phyloP scores from a whole-genome alignment of 345 rosid species.

The Eucalyptus tenuipes region DNA sequence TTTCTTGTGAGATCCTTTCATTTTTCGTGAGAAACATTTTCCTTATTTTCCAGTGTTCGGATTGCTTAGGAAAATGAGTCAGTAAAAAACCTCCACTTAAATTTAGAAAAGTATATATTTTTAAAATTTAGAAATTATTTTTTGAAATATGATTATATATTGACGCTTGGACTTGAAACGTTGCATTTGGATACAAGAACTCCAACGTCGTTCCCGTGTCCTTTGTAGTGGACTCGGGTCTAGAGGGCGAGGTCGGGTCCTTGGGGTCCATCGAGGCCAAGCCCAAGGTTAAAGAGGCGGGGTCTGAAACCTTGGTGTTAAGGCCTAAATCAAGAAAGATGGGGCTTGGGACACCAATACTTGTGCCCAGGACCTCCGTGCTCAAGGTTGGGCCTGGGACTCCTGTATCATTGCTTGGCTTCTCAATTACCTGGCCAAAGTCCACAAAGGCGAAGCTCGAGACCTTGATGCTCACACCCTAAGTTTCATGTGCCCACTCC shows the following conservation, averaged over 20 bases:
- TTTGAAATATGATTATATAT: too few relatives aligned
- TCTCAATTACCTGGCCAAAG: not conserved
- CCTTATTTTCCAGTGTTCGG: rapidly evolving
- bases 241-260: not conserved
- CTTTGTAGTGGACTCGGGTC: not conserved
- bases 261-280: not conserved
- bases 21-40: too few relatives aligned
- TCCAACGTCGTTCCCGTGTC: rapidly evolving
- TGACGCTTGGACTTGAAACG: rapidly evolving
- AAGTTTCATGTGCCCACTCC: rapidly evolving
- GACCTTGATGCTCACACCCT: not conserved
- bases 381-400: not conserved
- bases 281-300: too few relatives aligned
- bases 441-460: not conserved
- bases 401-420: not conserved
- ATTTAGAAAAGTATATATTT: too few relatives aligned
- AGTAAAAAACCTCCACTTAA: too few relatives aligned
- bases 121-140: too few relatives aligned
- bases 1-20: not conserved
- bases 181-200: not conserved
- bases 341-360: not conserved
- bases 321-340: not conserved
- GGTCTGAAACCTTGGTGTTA: not conserved
- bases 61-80: not conserved
- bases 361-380: not conserved